Base-by-base conservation (phyloP, 192 early-diverging fungal species). In the Linnemannia schmuckeri region DNA sequence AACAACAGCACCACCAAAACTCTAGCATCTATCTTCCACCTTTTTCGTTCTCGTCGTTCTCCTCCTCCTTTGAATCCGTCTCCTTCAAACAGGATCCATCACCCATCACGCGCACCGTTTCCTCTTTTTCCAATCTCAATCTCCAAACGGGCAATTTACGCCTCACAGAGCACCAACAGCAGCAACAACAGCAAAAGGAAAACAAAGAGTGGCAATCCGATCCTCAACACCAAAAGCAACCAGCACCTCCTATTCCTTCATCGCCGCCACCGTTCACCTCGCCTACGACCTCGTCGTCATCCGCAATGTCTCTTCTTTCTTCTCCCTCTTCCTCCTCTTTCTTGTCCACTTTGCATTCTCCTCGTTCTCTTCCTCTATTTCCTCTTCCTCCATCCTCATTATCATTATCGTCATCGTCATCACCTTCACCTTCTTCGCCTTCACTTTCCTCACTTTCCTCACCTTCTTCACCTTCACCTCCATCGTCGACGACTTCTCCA, bases 381-480 rank as follows among this genome's bases (percentile, higher is more conserved):
- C 70, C 40, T 72, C 77, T 41, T 72, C 77, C 68, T 55, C 70
- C 9, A n/a, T 33, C 77, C 44, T 79, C 69, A 38, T 42, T 49
- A 44, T 70, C 24, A n/a, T 37, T 47, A 41, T 49, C 66, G 5
- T 46, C 57, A 66, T 37, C 27, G 13, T 46, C 20, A 42, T 30
- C 44, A 49, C 27, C 72, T 42, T 49, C 72, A 8, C 22, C 46
- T 22, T 71, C 72, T 49, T 46, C 12, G 12, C 72, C 15, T 30
- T 46, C 72, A 27, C n/a, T 22, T 46, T n/a, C 15, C 15, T 73
- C 72, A 13, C 72, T n/a, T n/a, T n/a, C 15, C 15, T 46, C 72
- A 27, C n/a, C 38, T 46, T n/a, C 22, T 24, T 49, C 72, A 15
- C 44, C 15, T n/a, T 22, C 12, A 71, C 37, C 70, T 41, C 18